These are phyloP conservation scores for Apophysomyces variabilis DNA, from an alignment of 371 early-diverging fungal genomes.

Conservation along the genomic window DNA sequence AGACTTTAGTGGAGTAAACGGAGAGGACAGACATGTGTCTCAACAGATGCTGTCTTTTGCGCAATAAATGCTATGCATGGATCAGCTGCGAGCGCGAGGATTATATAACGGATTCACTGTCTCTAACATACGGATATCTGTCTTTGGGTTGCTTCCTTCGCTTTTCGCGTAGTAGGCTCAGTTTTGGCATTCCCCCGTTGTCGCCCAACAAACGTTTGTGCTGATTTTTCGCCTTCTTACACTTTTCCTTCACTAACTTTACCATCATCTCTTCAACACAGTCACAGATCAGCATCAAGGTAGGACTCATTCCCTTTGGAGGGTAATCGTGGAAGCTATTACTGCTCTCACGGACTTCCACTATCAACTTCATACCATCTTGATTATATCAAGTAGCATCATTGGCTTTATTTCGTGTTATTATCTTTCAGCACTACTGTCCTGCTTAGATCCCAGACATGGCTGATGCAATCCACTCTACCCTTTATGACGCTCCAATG, in stretches of 20 bases:
- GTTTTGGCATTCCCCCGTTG: too few species aligned
- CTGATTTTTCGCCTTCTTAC: too few species aligned
- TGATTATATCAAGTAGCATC: too few species aligned
- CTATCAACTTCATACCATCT: too few species aligned
- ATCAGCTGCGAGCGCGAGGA: background rate
- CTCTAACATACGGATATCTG: background rate
- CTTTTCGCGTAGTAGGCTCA: background rate
- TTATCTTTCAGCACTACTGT: background rate
- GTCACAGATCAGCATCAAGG: too few species aligned
- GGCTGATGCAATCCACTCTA: background rate
- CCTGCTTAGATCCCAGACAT: constrained; percentile 3
- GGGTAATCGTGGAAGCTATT: too few species aligned
- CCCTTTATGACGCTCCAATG: background rate
- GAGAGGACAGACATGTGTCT: background rate
- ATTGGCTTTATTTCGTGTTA: too few species aligned
- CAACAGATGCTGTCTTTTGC: background rate
- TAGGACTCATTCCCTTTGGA: too few species aligned
- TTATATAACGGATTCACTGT: background rate
- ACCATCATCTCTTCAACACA: too few species aligned
- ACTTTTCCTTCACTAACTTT: too few species aligned
- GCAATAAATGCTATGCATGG: background rate
- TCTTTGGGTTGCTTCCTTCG: background rate
- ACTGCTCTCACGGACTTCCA: too few species aligned
- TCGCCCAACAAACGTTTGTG: too few species aligned
- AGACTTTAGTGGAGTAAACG: background rate